Evolutionary conservation across 768 basidiomycete species (phyloP).

Genomic region (Lentinula lateritia): DNA sequence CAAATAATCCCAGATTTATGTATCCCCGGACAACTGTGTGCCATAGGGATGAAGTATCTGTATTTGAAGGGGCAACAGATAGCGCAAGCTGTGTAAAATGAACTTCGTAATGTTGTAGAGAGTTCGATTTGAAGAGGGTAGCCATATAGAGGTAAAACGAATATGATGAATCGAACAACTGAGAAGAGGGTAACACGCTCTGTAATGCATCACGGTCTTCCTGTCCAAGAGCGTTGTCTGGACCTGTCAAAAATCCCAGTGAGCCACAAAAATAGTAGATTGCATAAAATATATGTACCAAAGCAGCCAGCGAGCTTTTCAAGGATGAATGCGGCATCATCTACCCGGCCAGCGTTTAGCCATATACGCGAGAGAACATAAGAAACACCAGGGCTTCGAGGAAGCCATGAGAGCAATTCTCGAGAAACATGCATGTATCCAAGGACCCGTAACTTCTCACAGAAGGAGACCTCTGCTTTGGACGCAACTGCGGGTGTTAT

Average conservation of each 20-base stretch:
- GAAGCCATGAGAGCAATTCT: slow-evolving; percentile 72
- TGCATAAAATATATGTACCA: slow-evolving; percentile 39
- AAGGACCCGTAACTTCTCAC: slow-evolving; percentile 59
- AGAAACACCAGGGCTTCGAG: slow-evolving; percentile 66
- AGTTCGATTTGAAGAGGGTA: slow-evolving; percentile 62
- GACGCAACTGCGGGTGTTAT: slow-evolving; percentile 64
- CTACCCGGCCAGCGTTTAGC: slow-evolving; percentile 59
- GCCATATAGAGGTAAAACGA: slow-evolving; percentile 76
- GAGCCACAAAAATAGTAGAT: slow-evolving; percentile 8
- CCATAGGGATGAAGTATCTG: slow-evolving; percentile 72
- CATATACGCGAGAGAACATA: slow-evolving; percentile 70
- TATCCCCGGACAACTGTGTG: slow-evolving; percentile 70
- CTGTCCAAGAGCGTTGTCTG: slow-evolving; percentile 40
- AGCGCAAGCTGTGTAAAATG: slow-evolving; percentile 77
- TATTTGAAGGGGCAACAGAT: slow-evolving; percentile 50
- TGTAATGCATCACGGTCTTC: slow-evolving; percentile 64
- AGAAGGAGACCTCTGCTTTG: slow-evolving; percentile 65
- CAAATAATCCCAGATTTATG: slow-evolving; percentile 68
- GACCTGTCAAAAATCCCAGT: slow-evolving; percentile 26
- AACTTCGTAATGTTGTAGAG: slow-evolving; percentile 56
- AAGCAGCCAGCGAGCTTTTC: slow-evolving; percentile 74
- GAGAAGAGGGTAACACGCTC: slow-evolving; percentile 53
- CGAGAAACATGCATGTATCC: slow-evolving; percentile 57
- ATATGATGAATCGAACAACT: slow-evolving; percentile 55
- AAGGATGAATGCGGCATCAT: slow-evolving; percentile 68